Conservation (phyloP, 441 rosid species). For the Rhodomyrtus psidioides region DNA sequence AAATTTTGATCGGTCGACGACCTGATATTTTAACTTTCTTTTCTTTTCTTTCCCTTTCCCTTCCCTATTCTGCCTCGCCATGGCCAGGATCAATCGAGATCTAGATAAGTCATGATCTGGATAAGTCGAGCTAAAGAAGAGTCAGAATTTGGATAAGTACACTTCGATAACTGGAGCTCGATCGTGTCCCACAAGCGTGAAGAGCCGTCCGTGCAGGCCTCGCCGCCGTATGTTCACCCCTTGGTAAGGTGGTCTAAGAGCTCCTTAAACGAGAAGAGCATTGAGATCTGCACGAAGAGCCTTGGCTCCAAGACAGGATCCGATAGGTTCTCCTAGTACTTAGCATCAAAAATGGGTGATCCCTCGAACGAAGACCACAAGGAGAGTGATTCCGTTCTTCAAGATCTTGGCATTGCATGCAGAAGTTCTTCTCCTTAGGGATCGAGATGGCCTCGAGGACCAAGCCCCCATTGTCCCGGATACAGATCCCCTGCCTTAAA, state of each 20-base stretch:
- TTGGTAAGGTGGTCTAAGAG: constrained; percentile 45
- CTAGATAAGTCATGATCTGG: too few species aligned
- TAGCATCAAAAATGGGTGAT: constrained; percentile 33
- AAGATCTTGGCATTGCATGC: constrained; percentile 44
- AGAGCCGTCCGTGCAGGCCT: constrained; percentile 17
- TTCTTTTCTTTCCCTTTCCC: too few species aligned
- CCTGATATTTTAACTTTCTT: too few species aligned
- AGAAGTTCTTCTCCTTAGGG: constrained; percentile 57
- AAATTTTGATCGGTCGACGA: too few species aligned
- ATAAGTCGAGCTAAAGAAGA: too few species aligned
- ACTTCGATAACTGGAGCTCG: constrained; percentile 35
- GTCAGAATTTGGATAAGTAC: too few species aligned
- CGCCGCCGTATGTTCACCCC: constrained; percentile 72
- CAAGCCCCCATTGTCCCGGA: constrained; percentile 72
- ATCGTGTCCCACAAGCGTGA: constrained; percentile 38
- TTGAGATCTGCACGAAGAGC: constrained; percentile 81
- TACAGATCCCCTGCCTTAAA: too few species aligned
- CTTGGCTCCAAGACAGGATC: constrained; percentile 97
- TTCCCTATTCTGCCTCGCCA: too few species aligned
- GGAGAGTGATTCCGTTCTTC: too few species aligned
- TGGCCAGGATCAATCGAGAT: too few species aligned
- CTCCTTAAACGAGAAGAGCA: constrained; percentile 64
- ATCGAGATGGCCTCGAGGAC: constrained; percentile 80
- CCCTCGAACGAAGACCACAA: too few species aligned
- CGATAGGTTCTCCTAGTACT: constrained; percentile 56